Base-by-base conservation (phyloP, 2,329 filamentous ascomycete species). In the Colletotrichum lupini region DNA sequence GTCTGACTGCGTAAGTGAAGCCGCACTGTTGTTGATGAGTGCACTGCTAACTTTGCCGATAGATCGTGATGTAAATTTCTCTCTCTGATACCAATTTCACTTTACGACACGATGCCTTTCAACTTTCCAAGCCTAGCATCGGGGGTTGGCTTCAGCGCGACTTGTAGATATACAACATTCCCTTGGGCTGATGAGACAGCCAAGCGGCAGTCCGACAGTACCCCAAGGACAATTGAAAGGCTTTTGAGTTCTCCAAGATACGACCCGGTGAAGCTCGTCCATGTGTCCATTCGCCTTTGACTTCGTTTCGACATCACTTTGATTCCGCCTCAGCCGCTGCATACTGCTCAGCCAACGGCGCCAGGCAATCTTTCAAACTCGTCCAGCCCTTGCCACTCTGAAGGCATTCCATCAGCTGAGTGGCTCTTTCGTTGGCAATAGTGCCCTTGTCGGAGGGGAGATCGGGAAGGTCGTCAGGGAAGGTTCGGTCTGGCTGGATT, bases 1-100 rank as follows among this genome's bases (percentile, higher is more conserved):
- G n/a, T 90, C 90, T 76, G 95, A 98, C 83, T 99, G 96, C 86
- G 95, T 98, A 91, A 88, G 89, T 88, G 24, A 73, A 59, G 6
- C 14, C 16, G n/a, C 9, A 52, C 28, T 28, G 24, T 12, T 22
- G 16, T 24, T 9, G 12, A 8, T 14, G 16, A 30, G 8, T 5
- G 22, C 2, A 1, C 52, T 53, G 16, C 67, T 72, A 57, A 74
- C 53, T 7, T 16, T 7, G 53, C 9, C 22, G 5, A 14, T n/a
- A 74, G 72, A 67, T 74, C 28, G 72, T 74, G 26, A 74, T 74
- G 72, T 74, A 72, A 67, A 74, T 46, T 65, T 66, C 28, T 57
- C 49, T 42, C 57, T 52, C 35, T 66, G 70, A 73, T 73, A 73
- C 70, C 70, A 73, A 26, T 65, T 53, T 62, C 67, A 64, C 60